Base-by-base conservation (phyloP, 2,329 filamentous ascomycete species). In the Sporothrix humicola region DNA sequence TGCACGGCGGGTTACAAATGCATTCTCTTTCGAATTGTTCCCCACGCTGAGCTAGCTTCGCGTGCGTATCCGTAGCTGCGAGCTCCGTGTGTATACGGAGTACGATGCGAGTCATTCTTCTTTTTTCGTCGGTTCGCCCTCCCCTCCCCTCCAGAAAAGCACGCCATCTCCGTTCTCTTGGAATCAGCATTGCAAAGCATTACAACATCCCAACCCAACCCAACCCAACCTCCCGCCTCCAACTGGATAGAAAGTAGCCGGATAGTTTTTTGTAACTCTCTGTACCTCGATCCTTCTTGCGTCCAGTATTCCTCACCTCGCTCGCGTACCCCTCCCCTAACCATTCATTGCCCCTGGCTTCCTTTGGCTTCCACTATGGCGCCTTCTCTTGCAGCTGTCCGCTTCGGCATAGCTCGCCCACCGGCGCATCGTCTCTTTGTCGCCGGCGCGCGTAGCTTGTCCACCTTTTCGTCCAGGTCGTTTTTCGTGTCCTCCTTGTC, bases 401-500 rank as follows among this genome's bases (percentile, higher is more conserved):
- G 69, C 69, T 23, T 56, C 31, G 31, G 68, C 31, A 69, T 54
- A 54, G 46, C 52, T n/a, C 23, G 9, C 65, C 65, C 46, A 52
- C 46, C 23, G 65, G 65, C 46, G 48, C 23, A 50, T 54, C 65
- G 23, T 54, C 65, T 50, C 65, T 13, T 69, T 69, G 46, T 46
- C 42, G 12, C 61, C 61, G 42, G 61, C 20, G 61, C 61, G 48
- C 26, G 42, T 48, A 26, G 42, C 61, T 66, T 48, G 2, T 56
- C 52, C 4, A 12, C 52, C 52, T n/a, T 26, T 26, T 17, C 52
- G 5, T 20, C 31, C 31, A 37, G 4, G 31, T 42, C 31, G 7
- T n/a, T 15, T 17, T 63, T 31, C 63, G 26, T 20, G 20, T 26
- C 42, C 12, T 48, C 42, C n/a, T 46, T 26, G 2, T 26, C 44